Evolutionary conservation across 2,329 filamentous ascomycete species (phyloP).

Genomic region (Dothiorella sarmentorum): DNA sequence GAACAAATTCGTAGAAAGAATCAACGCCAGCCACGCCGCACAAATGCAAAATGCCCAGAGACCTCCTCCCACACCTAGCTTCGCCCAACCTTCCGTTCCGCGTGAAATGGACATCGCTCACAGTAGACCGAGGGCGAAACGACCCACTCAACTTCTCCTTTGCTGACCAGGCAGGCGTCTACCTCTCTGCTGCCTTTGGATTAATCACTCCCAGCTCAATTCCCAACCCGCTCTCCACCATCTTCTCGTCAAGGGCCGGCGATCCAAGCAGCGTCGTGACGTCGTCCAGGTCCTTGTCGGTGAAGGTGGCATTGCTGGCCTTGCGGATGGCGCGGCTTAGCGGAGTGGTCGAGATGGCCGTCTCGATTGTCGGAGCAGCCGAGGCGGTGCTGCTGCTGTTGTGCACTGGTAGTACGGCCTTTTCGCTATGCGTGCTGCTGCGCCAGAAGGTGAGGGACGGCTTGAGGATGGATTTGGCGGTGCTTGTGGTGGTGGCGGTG

Average conservation of each 20-base stretch:
- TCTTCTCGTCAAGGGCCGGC: neutral
- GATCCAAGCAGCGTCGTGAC: neutral
- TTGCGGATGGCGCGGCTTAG: slow-evolving; percentile 7
- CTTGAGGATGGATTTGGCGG: neutral
- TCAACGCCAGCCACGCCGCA: neutral
- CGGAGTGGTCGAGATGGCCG: slow-evolving; percentile 1
- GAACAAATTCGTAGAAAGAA: too few relatives aligned
- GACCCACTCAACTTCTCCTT: neutral
- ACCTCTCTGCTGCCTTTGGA: neutral
- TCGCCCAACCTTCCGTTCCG: neutral
- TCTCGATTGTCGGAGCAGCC: neutral
- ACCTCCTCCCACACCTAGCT: neutral
- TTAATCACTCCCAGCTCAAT: neutral
- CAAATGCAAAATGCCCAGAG: neutral
- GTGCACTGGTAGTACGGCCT: neutral
- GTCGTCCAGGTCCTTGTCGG: neutral
- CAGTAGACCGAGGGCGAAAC: too few relatives aligned
- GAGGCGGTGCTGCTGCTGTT: neutral
- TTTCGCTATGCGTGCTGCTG: neutral
- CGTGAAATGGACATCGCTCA: neutral
- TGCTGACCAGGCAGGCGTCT: neutral
- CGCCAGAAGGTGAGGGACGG: neutral
- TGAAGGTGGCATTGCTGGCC: neutral
- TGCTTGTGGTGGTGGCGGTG: neutral
- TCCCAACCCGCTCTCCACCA: neutral